Evolutionary conservation across 2,329 filamentous ascomycete species (phyloP).

Genomic region (Alternaria hordeiaustralica): DNA sequence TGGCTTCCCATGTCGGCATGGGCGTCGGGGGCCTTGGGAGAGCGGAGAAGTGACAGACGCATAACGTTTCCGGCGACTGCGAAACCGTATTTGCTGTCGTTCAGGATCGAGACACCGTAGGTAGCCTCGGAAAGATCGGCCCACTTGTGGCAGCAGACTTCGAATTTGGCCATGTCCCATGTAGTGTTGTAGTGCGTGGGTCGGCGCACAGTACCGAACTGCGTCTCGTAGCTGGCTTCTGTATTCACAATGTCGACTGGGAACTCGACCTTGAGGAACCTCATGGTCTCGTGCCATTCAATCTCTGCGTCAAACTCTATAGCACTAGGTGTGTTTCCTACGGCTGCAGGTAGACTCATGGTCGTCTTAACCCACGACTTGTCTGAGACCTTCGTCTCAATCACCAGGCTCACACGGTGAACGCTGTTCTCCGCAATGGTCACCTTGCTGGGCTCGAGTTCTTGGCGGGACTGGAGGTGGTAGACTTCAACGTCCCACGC

Average conservation of each 20-base stretch:
- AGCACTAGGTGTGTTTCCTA: conserved; percentile 69
- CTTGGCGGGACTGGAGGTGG: conserved; percentile 84
- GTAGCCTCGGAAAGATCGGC: conserved; percentile 87
- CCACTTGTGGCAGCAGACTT: conserved; percentile 95
- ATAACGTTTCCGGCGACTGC: conserved; percentile 88
- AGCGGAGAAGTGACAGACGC: conserved; percentile 83
- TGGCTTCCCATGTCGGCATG: conserved; percentile 94
- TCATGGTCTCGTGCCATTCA: conserved; percentile 97
- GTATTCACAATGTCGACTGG: conserved; percentile 90
- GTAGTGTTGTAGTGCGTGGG: conserved; percentile 98
- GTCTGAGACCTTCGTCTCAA: conserved; percentile 86
- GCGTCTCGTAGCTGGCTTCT: conserved; percentile 93
- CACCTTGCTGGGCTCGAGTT: conserved; percentile 72
- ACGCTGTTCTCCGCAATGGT: conserved; percentile 73
- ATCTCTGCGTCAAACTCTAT: conserved; percentile 84
- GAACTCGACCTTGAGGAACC: conserved; percentile 98
- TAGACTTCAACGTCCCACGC: conserved; percentile 98
- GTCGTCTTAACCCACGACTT: conserved; percentile 86
- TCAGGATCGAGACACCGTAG: conserved; percentile 91
- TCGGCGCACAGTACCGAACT: conserved; percentile 85
- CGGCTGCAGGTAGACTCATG: conserved; percentile 75
- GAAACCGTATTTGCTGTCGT: conserved; percentile 96
- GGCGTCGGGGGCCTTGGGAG: conserved; percentile 90
- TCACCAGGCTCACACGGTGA: conserved; percentile 81
- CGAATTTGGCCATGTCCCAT: conserved; percentile 98